A percentile compares a stretch with the other conserved stretches of the same genome.
Evolutionary conservation across 1,139 yeast genomes (phyloP).

Genomic region (Blastobotrys capitulatus): DNA sequence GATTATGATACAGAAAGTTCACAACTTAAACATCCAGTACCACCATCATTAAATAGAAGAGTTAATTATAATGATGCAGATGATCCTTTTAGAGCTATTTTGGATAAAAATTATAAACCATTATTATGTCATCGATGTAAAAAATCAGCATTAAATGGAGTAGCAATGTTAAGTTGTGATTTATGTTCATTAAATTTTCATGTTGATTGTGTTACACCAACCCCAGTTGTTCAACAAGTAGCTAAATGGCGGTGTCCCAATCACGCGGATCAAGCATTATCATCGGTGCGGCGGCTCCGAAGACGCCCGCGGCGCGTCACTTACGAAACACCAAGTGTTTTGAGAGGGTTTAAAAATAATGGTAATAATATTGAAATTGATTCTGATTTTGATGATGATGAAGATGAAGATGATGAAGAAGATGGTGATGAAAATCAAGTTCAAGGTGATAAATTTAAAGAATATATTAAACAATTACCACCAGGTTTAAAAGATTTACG

Average conservation of each 20-base stretch:
- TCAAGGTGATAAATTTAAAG: conserved; percentile 15
- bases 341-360: conserved; percentile 58
- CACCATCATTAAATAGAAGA: conserved; percentile 2
- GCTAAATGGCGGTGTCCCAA: conserved; percentile 92
- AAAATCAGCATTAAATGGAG: conserved; percentile 53
- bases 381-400: conserved; percentile 47
- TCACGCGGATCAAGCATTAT: conserved; percentile 55
- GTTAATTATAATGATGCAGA: conserved; percentile 38
- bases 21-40: conserved; percentile 19
- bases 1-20: conserved; percentile 55
- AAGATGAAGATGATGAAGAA: conserved; percentile 27
- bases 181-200: conserved; percentile 90
- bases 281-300: conserved; percentile 40
- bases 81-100: conserved; percentile 51
- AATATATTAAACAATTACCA: conserved; percentile 40
- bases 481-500: conserved; percentile 35
- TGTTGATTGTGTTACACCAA: conserved; percentile 74
- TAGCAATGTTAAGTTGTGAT: conserved; percentile 68
- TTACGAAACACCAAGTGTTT: conserved; percentile 49
- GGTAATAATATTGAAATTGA: conserved; percentile 41
- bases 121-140: conserved; percentile 74
- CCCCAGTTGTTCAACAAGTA: conserved; percentile 81
- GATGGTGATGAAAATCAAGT: conserved; percentile 25
- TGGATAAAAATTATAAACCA: conserved; percentile 60
- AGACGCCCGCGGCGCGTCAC: conserved; percentile 53